Evolutionary conservation across 805 yeast genomes (phyloP), one percentile per base, ranked within the genome.

Genomic region (Candida oleophila): DNA sequence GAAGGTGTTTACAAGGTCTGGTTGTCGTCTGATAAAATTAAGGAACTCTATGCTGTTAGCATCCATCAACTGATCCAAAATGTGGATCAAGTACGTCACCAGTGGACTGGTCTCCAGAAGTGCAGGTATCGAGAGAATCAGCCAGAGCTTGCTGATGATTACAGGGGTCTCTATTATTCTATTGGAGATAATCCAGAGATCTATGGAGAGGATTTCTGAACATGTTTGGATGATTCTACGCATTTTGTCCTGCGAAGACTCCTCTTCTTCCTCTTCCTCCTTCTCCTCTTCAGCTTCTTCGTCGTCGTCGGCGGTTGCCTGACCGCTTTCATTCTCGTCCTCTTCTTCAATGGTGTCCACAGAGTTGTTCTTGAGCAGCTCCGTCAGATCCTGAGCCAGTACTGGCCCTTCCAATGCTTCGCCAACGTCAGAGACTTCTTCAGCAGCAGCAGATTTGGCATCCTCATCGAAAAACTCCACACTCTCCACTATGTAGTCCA

Each of bases 31-130:
- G 40, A 94, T 79, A 60, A 87, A 92, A 68, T 66, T 81, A 51
- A 69, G 69, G 80, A 90, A 81, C 53, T 87, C 92, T 19, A 72
- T 67, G 53, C 72, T 63, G 51, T 72, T 71, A 3, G 73, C 60
- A 47, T 83, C 89, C 66, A 89, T 83, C 63, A 91, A 86, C 77
- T 88, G 89, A 59, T 91, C 97, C 52, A 94, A 71, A 47, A 94
- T 75, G 54, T 89, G 91, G 57, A 72, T 66, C 40, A 72, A 50
- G 52, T 66, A 69, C 9, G 70, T 55, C 16, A 71, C 74, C 8
- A 69, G 57, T 1, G 76, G 76, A 19, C 69, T 66, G 46, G 62
- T 60, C 50, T 72, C 76, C 12, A 55, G 49, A 20, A 72, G 56
- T 39, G 66, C 49, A 2, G 65, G 63, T 35, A 69, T 50, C 3